A percentile compares a stretch with the other conserved stretches of the same genome.
These are phyloP conservation scores for Friedmanniomyces simplex DNA, from an alignment of 495 filamentous ascomycete species.

Conservation along the genomic window DNA sequence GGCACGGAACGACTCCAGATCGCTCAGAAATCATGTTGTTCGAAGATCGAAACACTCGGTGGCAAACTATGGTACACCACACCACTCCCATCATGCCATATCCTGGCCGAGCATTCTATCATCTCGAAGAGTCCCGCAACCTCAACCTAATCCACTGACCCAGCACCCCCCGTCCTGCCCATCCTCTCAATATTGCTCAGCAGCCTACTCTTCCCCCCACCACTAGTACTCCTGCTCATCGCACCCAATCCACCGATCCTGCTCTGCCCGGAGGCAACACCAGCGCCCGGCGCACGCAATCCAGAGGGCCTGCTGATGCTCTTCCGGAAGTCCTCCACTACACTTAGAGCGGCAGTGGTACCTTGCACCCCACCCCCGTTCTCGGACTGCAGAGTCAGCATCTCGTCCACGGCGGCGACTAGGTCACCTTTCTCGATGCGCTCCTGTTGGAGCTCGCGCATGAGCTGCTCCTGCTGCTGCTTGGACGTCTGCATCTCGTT, in stretches of 20 bases:
- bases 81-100: too few relatives aligned
- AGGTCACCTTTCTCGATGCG: slow-evolving; percentile 87
- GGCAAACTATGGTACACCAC: too few relatives aligned
- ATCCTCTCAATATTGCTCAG: slow-evolving; percentile 41
- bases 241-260: slow-evolving; percentile 31
- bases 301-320: slow-evolving; percentile 30
- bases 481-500: slow-evolving; percentile 56
- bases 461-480: slow-evolving; percentile 52
- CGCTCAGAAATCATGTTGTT: neutral
- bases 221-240: slow-evolving; percentile 20
- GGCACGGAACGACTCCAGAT: neutral
- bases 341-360: slow-evolving; percentile 10
- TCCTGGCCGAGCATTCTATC: too few relatives aligned
- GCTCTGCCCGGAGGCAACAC: slow-evolving; percentile 26
- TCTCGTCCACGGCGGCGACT: slow-evolving; percentile 83
- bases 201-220: slow-evolving; percentile 33
- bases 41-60: too few relatives aligned
- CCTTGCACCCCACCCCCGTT: neutral
- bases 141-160: neutral
- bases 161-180: slow-evolving; percentile 26
- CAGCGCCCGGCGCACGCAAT: slow-evolving; percentile 27
- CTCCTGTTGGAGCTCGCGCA: slow-evolving; percentile 60
- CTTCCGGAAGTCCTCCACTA: slow-evolving; percentile 30
- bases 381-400: slow-evolving; percentile 49
- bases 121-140: too few relatives aligned